These are phyloP conservation scores for Rheum nobile DNA, from an alignment of 148 eudicot genomes.

Conservation along the genomic window DNA sequence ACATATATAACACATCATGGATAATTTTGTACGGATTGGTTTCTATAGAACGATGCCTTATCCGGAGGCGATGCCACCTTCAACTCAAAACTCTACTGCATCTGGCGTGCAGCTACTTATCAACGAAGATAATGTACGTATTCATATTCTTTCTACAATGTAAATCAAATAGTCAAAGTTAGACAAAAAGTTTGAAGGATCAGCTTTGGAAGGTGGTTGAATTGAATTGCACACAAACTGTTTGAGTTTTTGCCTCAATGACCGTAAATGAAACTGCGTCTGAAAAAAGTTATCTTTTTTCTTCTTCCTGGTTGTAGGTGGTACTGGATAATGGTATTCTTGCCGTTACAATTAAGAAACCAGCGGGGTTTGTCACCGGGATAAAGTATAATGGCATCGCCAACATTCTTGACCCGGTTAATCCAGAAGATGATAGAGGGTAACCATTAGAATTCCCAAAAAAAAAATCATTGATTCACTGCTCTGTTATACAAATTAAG, in stretches of 20 bases:
- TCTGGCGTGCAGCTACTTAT: not conserved
- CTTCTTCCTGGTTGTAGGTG: constrained; percentile 24
- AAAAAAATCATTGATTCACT: not conserved
- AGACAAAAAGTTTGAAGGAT: too few species aligned
- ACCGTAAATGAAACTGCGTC: too few species aligned
- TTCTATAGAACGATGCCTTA: not conserved
- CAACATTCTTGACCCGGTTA: constrained; percentile 41
- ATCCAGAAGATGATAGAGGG: constrained; percentile 57
- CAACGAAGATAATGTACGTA: not conserved
- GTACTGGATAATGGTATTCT: constrained; percentile 56
- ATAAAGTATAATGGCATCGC: constrained; percentile 49
- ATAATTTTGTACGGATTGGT: not conserved
- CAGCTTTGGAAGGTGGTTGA: too few species aligned
- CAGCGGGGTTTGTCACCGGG: constrained; percentile 42
- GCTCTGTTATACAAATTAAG: too few species aligned
- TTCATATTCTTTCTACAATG: not conserved
- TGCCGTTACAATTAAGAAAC: constrained; percentile 38
- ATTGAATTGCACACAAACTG: too few species aligned
- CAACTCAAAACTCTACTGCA: not conserved
- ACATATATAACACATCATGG: not conserved
- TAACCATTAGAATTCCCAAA: constrained; percentile 8
- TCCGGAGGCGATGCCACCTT: not conserved
- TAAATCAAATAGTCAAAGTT: too few species aligned
- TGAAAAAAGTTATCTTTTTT: too few species aligned
- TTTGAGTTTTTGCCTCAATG: too few species aligned